phyloP scores from a whole-genome alignment of 106 monocot genomes.

The Amphibolis antarctica region DNA sequence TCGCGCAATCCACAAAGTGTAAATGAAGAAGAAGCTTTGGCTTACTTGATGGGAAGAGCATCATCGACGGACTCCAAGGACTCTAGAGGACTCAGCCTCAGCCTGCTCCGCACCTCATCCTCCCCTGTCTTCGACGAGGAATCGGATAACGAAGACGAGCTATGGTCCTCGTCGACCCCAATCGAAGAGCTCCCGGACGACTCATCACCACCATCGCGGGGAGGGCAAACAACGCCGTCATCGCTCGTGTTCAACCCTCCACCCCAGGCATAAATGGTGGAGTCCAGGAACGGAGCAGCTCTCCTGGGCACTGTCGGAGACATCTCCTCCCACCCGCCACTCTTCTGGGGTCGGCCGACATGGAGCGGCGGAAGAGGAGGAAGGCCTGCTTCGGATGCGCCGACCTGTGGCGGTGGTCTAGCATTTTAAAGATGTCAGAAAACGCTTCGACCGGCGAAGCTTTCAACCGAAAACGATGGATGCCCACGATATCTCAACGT shows the following conservation, averaged over 20 bases:
- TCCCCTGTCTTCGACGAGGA: slow-evolving; percentile 21
- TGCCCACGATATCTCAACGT: no score
- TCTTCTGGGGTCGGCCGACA: no score
- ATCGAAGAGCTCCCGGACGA: slow-evolving; percentile 12
- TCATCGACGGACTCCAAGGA: slow-evolving; percentile 49
- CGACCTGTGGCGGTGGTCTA: no score
- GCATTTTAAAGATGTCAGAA: no score
- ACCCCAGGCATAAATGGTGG: not conserved
- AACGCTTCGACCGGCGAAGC: no score
- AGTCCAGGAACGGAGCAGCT: not conserved
- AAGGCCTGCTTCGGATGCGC: no score
- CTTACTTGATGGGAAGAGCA: slow-evolving; percentile 66
- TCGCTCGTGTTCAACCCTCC: no score
- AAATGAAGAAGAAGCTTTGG: not conserved
- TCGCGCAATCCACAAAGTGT: not conserved
- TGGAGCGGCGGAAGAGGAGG: no score
- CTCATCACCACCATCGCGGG: not conserved
- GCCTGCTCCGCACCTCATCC: slow-evolving; percentile 31
- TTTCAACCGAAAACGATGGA: no score
- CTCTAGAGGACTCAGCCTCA: slow-evolving; percentile 10
- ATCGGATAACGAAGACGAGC: slow-evolving; percentile 5
- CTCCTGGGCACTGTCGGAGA: not conserved
- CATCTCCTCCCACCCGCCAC: no score
- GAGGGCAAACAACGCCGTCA: no score
- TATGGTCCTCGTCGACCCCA: slow-evolving; percentile 2